Conservation (phyloP, 139 green algal genomes). For the Bryopsis sp. region DNA sequence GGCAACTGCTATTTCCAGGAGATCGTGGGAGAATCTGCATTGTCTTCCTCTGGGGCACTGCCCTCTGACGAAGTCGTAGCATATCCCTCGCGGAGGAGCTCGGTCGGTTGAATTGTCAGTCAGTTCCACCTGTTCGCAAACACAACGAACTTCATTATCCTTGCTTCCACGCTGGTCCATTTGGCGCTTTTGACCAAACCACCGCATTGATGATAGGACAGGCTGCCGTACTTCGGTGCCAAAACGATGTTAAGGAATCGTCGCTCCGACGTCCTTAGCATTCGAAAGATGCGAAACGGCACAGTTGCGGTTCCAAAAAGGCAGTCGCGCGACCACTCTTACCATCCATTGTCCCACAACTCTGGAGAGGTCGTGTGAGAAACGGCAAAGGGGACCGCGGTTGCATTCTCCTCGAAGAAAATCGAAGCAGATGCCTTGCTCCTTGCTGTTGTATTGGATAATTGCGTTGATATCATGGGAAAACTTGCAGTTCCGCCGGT, state of each 20-base stretch:
- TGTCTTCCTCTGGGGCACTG: constrained; percentile 65
- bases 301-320: not conserved
- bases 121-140: not conserved
- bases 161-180: too few species aligned
- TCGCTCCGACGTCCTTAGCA: not conserved
- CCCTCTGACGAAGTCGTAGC: constrained; percentile 79
- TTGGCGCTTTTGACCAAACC: not conserved
- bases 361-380: constrained; percentile 73
- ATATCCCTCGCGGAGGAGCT: constrained; percentile 36
- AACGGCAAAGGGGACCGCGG: constrained; percentile 71
- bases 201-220: not conserved
- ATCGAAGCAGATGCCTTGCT: constrained; percentile 81
- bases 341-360: constrained; percentile 60
- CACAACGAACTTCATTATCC: not conserved
- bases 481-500: constrained; percentile 74
- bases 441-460: constrained; percentile 64
- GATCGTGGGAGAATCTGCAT: constrained; percentile 80
- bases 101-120: too few species aligned
- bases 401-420: constrained; percentile 72
- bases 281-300: not conserved
- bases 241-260: too few species aligned
- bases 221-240: too few species aligned
- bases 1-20: constrained; percentile 50
- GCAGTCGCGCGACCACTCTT: not conserved
- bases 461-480: constrained; percentile 71